Base-by-base conservation (phyloP, 2,329 filamentous ascomycete genomes). In the Furcasterigmium furcatum region DNA sequence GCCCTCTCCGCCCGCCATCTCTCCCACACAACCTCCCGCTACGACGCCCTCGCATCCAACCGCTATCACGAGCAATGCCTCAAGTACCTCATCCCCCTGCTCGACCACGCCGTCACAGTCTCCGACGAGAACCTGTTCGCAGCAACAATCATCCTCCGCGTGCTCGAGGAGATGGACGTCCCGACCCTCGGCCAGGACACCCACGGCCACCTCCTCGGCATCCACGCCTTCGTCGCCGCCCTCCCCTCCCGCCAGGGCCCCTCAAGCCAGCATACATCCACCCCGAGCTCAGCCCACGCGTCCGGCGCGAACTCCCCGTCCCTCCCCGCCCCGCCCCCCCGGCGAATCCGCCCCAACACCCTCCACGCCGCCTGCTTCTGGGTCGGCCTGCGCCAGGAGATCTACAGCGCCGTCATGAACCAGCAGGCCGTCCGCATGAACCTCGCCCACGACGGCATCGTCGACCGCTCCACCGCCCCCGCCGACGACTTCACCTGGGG, bases 371-470 rank as follows among this genome's bases (percentile, higher is more conserved):
- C 77, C 1, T 74, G 77, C 5, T 82, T 79, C 63, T 84, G 63
- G 73, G 71, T 80, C 19, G 79, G 77, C 1, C 63, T 83, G 18
- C 69, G 79, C 14, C 79, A 82, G 54, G 79, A 82, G 53, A 79
- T 83, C 30, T 82, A 80, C 52, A 76, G 73, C 43, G 77, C 79
- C 1, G 71, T 77, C 42, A 71, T 73, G 40, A 72, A 70, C 43
- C 68, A 73, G 48, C 61, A 69, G 46, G 63, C 67, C 1, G 69
- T 77, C 22, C 66, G 72, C 18, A 71, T 80, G n/a, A 73, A 68
- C 13, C 64, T 82, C 3, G 64, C 71, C 9, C 50, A 52, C 25
- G 67, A 74, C 38, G 69, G 63, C 27, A 71, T 79, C 29, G 69
- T 79, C 34, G 74, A 80, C 52, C 70, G 72, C 13, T 72, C 70